Conservation (phyloP, 805 yeast species). For the Candida parachauliodes region DNA sequence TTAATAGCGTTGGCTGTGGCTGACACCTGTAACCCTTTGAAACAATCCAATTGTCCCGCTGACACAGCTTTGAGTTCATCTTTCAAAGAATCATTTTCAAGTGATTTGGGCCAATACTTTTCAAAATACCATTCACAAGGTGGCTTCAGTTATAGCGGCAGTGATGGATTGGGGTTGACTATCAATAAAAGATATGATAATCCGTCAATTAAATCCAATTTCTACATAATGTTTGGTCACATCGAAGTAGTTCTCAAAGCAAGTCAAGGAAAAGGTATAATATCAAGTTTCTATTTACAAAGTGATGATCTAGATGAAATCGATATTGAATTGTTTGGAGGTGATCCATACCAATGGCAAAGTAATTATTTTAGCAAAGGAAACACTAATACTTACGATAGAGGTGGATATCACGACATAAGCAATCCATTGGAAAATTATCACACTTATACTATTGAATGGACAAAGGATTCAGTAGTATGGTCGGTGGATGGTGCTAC, state of each 20-base stretch:
- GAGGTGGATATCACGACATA: conserved; percentile 71
- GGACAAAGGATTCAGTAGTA: conserved; percentile 62
- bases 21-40: conserved; percentile 26
- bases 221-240: conserved; percentile 86
- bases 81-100: conserved; percentile 25
- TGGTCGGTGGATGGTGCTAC: conserved; percentile 73
- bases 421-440: conserved; percentile 51
- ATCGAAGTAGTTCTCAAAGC: conserved; percentile 70
- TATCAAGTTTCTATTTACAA: conserved; percentile 78
- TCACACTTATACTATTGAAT: conserved; percentile 81
- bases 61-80: conserved; percentile 28
- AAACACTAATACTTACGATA: conserved; percentile 66
- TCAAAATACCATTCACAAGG: conserved; percentile 18
- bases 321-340: conserved; percentile 85
- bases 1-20: neutral
- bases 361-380: conserved; percentile 83
- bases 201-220: conserved; percentile 73
- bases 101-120: conserved; percentile 18
- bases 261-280: conserved; percentile 74
- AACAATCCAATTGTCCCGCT: conserved; percentile 20
- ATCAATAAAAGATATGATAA: conserved; percentile 65
- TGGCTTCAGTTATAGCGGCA: conserved; percentile 23
- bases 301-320: conserved; percentile 85
- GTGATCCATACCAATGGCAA: conserved; percentile 71
- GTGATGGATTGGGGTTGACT: conserved; percentile 61